Conservation (phyloP, 108 stramenopile genomes). For the Seminavis robusta region DNA sequence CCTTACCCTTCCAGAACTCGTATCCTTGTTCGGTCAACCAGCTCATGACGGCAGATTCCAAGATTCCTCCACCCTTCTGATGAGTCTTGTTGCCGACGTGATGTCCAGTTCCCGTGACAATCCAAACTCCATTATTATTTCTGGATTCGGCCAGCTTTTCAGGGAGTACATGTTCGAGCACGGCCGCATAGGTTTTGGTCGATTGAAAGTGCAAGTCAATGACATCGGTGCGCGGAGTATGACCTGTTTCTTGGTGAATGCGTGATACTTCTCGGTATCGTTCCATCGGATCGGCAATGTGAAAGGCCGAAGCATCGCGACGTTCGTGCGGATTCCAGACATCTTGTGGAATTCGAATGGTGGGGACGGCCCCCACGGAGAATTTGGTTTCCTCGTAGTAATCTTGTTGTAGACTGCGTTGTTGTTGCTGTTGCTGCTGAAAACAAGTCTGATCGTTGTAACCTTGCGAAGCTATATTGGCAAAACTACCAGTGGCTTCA, state of each 20-base stretch:
- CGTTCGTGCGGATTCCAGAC: constrained; percentile 57
- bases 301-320: constrained; percentile 45
- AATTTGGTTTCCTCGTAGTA: background rate
- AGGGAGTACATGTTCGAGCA: constrained; percentile 35
- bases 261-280: constrained; percentile 33
- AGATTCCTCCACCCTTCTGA: constrained; percentile 61
- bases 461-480: constrained; percentile 52
- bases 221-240: constrained; percentile 27
- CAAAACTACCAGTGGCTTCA: constrained; percentile 19
- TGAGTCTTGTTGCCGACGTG: constrained; percentile 53
- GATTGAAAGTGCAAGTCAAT: constrained; percentile 73
- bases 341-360: constrained; percentile 61
- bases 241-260: constrained; percentile 5
- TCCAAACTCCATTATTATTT: constrained; percentile 36
- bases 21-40: constrained; percentile 52
- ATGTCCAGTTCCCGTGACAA: constrained; percentile 63
- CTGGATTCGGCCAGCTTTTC: constrained; percentile 19
- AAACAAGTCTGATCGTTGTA: constrained; percentile 24
- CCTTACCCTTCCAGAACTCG: constrained; percentile 32
- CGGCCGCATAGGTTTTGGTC: constrained; percentile 48
- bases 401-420: background rate
- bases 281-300: constrained; percentile 57
- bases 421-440: constrained; percentile 1
- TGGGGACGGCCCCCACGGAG: background rate
- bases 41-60: constrained; percentile 41